Evolutionary conservation across 306 rosid species (phyloP).

Genomic region (Arachis stenosperma): DNA sequence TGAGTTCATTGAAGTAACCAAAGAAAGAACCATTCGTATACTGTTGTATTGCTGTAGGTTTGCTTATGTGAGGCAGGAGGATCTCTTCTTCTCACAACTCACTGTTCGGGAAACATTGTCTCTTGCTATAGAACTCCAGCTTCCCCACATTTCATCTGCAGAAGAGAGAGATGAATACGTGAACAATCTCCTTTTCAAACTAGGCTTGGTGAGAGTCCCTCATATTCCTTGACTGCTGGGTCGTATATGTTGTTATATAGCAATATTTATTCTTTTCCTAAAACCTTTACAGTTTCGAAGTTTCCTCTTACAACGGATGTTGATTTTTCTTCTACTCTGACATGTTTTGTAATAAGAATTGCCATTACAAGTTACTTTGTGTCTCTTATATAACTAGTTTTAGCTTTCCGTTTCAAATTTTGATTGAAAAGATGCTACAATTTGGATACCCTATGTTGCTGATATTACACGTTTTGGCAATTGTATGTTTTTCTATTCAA

Average conservation of each 20-base stretch:
- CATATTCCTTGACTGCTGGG: constrained; percentile 8
- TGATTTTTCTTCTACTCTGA: background rate
- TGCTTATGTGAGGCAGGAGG: constrained; percentile 97
- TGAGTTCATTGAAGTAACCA: constrained; percentile 1
- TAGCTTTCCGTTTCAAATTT: constrained; percentile 32
- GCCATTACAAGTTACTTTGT: constrained; percentile 15
- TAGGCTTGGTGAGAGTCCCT: constrained; percentile 74
- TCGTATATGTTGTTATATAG: constrained; percentile 4
- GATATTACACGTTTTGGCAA: constrained; percentile 28
- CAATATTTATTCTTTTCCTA: background rate
- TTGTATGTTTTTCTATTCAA: constrained; percentile 43
- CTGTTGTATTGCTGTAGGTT: constrained; percentile 55
- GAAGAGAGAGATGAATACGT: constrained; percentile 85
- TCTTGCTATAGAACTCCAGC: constrained; percentile 90
- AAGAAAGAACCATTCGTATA: constrained; percentile 10
- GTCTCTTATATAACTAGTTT: constrained; percentile 24
- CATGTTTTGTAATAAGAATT: constrained; percentile 28
- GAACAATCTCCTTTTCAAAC: constrained; percentile 73
- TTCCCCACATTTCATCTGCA: constrained; percentile 54
- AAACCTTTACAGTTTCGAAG: constrained; percentile 5
- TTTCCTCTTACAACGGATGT: background rate
- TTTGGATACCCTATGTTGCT: constrained; percentile 26
- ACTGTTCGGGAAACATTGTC: constrained; percentile 86
- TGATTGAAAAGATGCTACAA: constrained; percentile 30
- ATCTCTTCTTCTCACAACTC: constrained; percentile 91